Evolutionary conservation across 2,329 filamentous ascomycete genomes (phyloP), one percentile per base, ranked within the genome.

Genomic region (Talaromyces sp.): DNA sequence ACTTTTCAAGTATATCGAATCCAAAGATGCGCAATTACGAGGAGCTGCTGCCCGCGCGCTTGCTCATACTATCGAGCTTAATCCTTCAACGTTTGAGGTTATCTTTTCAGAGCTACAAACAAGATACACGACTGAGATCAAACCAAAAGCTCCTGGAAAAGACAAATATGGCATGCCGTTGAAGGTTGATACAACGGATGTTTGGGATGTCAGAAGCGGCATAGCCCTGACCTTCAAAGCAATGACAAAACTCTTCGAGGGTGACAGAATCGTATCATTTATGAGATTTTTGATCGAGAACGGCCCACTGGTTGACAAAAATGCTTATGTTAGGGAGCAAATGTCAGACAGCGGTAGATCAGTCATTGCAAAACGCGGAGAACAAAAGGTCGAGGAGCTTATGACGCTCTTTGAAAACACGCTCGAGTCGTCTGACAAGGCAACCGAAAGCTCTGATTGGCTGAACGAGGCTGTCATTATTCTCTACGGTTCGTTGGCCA

Each of bases 401-500:
- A 99, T 99, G 93, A 86, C 89, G 69, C 87, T 93, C 15, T 96
- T 98, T 70, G 95, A 99, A 75, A 84, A 83, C 27, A 92, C 91
- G 0, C 81, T 99, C n/a, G 92, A 93, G 71, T 88, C 87, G 2
- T 90, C 92, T 2, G 91, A 95, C 73, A 91, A 89, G 72, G 89
- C 87, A 61, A 92, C 88, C 0, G 87, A 93, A 66, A 86, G 88
- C 59, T 88, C 91, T 19, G 96, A 99, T 75, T 86, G 92, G 63
- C 90, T 98, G 65, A 97, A 97, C 68, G 95, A 99, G 77, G 95
- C 96, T 19, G 93, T 99, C 58, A 93, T 99, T 68, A 95, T 99
- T 68, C 89, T 99, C 73, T 99, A 99, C 69, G 95, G 95, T 72
- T 93, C 96, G 57, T 80, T 99, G 42, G 95, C 93, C 51, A 87